phyloP scores from a whole-genome alignment of 495 filamentous ascomycete genomes.

The Pseudevernia furfuracea region DNA sequence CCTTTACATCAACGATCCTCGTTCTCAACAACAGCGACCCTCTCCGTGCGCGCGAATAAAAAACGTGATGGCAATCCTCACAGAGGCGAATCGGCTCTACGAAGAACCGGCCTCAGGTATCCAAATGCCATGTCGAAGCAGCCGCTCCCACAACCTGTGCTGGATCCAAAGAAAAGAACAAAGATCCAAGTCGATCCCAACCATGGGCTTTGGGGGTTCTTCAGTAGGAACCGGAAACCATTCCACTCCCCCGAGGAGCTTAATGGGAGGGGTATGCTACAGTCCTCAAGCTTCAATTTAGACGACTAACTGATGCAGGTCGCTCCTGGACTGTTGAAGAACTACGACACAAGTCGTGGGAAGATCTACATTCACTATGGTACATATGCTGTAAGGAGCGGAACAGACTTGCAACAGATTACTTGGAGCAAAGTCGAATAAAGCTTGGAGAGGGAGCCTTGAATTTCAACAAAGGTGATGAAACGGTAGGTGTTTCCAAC shows the following conservation, averaged over 20 bases:
- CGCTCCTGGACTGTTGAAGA: conserved; percentile 83
- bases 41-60: conserved; percentile 22
- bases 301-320: conserved; percentile 39
- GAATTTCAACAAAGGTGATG: conserved; percentile 46
- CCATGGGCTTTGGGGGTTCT: conserved; percentile 94
- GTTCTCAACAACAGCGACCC: conserved; percentile 33
- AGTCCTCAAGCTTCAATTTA: conserved; percentile 8
- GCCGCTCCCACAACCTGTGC: conserved; percentile 65
- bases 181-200: conserved; percentile 54
- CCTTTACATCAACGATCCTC: conserved; percentile 8
- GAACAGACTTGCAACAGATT: conserved; percentile 78
- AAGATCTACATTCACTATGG: conserved; percentile 88
- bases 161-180: conserved; percentile 41
- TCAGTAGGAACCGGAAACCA: conserved; percentile 55
- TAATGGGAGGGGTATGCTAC: conserved; percentile 45
- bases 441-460: conserved; percentile 57
- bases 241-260: conserved; percentile 63
- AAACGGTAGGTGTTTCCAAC: conserved; percentile 45
- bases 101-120: conserved; percentile 65
- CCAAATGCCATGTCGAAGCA: conserved; percentile 61
- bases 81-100: conserved; percentile 74
- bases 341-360: conserved; percentile 81
- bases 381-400: conserved; percentile 91
- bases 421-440: conserved; percentile 54
- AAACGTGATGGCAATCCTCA: conserved; percentile 53